Evolutionary conservation across 345 rosid genomes (phyloP).

Genomic region (Clarkia xantiana): DNA sequence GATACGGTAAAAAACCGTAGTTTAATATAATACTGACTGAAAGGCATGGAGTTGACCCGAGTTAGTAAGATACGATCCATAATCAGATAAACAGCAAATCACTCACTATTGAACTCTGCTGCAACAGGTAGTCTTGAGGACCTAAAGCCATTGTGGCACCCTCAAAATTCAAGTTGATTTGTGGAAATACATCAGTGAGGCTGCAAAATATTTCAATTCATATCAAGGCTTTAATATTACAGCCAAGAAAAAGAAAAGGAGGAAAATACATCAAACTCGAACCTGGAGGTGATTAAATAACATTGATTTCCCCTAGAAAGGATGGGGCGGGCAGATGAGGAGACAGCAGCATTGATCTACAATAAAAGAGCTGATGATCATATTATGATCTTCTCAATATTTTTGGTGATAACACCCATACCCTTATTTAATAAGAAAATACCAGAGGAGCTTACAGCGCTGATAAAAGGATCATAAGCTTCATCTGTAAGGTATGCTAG

Average conservation of each 20-base stretch:
- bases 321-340: slow-evolving; percentile 44
- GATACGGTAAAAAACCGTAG: too few species aligned
- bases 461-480: slow-evolving; percentile 61
- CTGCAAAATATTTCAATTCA: slow-evolving; percentile 23
- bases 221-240: too few species aligned
- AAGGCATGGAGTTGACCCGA: too few species aligned
- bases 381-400: slow-evolving; percentile 3
- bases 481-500: slow-evolving; percentile 81
- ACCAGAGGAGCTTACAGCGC: slow-evolving; percentile 45
- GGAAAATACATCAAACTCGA: slow-evolving; percentile 18
- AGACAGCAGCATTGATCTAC: slow-evolving; percentile 55
- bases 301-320: slow-evolving; percentile 65
- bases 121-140: slow-evolving; percentile 85
- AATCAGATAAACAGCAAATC: background rate
- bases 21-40: too few species aligned
- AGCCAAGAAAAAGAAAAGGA: background rate
- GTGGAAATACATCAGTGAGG: slow-evolving; percentile 59
- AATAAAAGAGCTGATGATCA: slow-evolving; percentile 7
- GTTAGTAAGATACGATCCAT: background rate
- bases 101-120: slow-evolving; percentile 73
- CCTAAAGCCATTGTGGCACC: slow-evolving; percentile 65
- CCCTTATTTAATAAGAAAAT: background rate
- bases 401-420: background rate
- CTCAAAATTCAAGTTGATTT: slow-evolving; percentile 78
- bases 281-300: slow-evolving; percentile 57